These are phyloP conservation scores for Lycium barbarum DNA, from an alignment of 257 asterid species.

Conservation along the genomic window DNA sequence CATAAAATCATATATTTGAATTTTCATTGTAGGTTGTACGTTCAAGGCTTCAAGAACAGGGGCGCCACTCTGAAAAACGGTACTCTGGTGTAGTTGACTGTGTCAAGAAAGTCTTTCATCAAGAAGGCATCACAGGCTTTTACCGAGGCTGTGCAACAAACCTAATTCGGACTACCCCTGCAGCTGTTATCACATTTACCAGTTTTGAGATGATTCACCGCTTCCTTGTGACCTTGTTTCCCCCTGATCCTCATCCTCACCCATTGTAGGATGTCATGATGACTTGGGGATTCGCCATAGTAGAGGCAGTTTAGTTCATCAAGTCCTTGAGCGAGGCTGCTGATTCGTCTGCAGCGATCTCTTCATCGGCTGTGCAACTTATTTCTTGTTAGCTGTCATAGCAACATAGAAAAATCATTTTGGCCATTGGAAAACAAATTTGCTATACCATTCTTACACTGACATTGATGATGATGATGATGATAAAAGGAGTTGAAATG, in stretches of 20 bases:
- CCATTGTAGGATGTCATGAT: constrained; percentile 45
- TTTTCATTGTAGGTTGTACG: constrained; percentile 76
- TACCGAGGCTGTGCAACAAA: constrained; percentile 96
- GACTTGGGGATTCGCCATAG: constrained; percentile 10
- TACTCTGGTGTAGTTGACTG: constrained; percentile 87
- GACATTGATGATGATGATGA: constrained; percentile 24
- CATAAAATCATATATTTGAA: constrained; percentile 12
- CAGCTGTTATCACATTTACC: constrained; percentile 95
- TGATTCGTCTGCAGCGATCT: constrained; percentile 8
- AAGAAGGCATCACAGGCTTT: constrained; percentile 83
- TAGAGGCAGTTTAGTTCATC: constrained; percentile 24
- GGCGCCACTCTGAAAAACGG: constrained; percentile 88
- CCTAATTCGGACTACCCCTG: constrained; percentile 91
- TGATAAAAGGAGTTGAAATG: constrained; percentile 22
- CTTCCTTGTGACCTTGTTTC: constrained; percentile 66
- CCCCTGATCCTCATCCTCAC: constrained; percentile 75
- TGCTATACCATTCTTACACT: neutral
- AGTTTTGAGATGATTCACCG: constrained; percentile 99
- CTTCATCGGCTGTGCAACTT: neutral
- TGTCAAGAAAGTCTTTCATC: constrained; percentile 71
- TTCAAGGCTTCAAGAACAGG: constrained; percentile 98
- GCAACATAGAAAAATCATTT: constrained; percentile 15
- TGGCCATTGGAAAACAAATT: constrained; percentile 10
- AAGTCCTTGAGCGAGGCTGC: neutral
- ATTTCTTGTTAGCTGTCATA: neutral